These are phyloP conservation scores for Kazachstania kunashirensis DNA, from an alignment of 805 yeast species.

Conservation along the genomic window DNA sequence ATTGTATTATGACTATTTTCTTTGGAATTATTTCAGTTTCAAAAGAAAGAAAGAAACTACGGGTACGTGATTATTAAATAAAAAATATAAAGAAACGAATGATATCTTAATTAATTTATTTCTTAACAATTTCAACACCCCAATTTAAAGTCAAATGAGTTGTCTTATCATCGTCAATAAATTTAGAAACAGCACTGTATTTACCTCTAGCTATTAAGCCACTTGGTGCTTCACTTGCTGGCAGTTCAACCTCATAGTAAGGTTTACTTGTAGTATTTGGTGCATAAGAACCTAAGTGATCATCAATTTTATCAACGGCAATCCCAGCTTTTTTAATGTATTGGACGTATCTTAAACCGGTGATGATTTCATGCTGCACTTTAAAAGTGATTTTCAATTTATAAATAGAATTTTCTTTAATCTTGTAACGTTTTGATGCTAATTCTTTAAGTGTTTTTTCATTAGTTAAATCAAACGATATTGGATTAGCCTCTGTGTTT, in stretches of 20 bases:
- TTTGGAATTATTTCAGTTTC: too few relatives aligned
- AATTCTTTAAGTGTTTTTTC: slow-evolving; percentile 46
- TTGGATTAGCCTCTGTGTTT: slow-evolving; percentile 55
- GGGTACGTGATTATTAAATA: too few relatives aligned
- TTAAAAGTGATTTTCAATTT: slow-evolving; percentile 66
- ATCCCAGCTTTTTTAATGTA: slow-evolving; percentile 80
- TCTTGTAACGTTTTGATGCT: slow-evolving; percentile 57
- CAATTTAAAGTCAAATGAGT: slow-evolving; percentile 70
- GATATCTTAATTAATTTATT: slow-evolving; percentile 17
- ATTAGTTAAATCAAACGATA: slow-evolving; percentile 59
- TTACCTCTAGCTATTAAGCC: slow-evolving; percentile 84
- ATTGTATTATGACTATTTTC: too few relatives aligned
- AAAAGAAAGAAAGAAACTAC: too few relatives aligned
- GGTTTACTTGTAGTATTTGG: slow-evolving; percentile 81
- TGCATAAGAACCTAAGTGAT: slow-evolving; percentile 83
- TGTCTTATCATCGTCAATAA: slow-evolving; percentile 76
- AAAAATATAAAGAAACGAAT: too few relatives aligned
- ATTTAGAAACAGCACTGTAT: slow-evolving; percentile 71
- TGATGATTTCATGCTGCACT: slow-evolving; percentile 82
- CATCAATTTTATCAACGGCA: slow-evolving; percentile 75
- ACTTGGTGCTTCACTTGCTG: slow-evolving; percentile 80
- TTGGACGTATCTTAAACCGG: slow-evolving; percentile 82
- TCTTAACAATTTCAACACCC: slow-evolving; percentile 75
- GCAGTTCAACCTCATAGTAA: slow-evolving; percentile 51
- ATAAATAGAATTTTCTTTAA: slow-evolving; percentile 71